Percentiles rank a stretch among this genome's conserved stretches.
Conservation (phyloP, 2,329 filamentous ascomycete genomes). For the Tolypocladium cylindrosporum region DNA sequence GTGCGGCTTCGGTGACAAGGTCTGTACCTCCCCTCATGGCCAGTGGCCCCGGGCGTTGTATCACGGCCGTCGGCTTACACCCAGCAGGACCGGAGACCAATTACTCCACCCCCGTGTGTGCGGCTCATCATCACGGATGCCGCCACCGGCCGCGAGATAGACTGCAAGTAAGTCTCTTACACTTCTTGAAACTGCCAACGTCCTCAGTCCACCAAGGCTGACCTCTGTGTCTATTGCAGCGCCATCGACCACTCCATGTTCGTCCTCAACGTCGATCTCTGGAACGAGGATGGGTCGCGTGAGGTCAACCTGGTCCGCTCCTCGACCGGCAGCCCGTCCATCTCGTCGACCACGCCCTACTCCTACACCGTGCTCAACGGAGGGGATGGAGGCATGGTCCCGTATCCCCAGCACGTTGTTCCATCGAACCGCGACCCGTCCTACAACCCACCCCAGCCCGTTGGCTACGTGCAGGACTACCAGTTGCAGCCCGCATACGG, state of each 20-base stretch:
- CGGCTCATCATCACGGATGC: slow-evolving; percentile 70
- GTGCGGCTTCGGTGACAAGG: slow-evolving; percentile 99
- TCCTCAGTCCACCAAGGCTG: neutral
- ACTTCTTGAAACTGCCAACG: neutral
- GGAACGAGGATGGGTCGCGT: slow-evolving; percentile 53
- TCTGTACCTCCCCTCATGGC: slow-evolving; percentile 23
- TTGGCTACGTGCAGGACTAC: slow-evolving; percentile 23
- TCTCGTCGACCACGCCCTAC: slow-evolving; percentile 69
- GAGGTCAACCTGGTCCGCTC: slow-evolving; percentile 59
- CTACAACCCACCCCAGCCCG: slow-evolving; percentile 17
- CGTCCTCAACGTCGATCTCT: slow-evolving; percentile 57
- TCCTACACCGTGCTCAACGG: slow-evolving; percentile 51
- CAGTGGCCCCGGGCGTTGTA: neutral
- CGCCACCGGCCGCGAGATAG: slow-evolving; percentile 67
- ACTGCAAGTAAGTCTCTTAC: slow-evolving; percentile 61
- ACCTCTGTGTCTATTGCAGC: slow-evolving; percentile 9
- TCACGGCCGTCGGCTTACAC: neutral
- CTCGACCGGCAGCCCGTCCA: slow-evolving; percentile 60
- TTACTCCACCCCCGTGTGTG: slow-evolving; percentile 91
- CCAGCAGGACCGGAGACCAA: slow-evolving; percentile 76
- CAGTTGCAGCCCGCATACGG: slow-evolving; percentile 18
- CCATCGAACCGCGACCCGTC: slow-evolving; percentile 26
- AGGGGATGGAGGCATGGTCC: slow-evolving; percentile 15
- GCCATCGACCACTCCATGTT: slow-evolving; percentile 30
- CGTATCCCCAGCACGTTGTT: slow-evolving; percentile 24